Evolutionary conservation across 2,329 filamentous ascomycete species (phyloP).

Genomic region (Alternaria ventricosa): DNA sequence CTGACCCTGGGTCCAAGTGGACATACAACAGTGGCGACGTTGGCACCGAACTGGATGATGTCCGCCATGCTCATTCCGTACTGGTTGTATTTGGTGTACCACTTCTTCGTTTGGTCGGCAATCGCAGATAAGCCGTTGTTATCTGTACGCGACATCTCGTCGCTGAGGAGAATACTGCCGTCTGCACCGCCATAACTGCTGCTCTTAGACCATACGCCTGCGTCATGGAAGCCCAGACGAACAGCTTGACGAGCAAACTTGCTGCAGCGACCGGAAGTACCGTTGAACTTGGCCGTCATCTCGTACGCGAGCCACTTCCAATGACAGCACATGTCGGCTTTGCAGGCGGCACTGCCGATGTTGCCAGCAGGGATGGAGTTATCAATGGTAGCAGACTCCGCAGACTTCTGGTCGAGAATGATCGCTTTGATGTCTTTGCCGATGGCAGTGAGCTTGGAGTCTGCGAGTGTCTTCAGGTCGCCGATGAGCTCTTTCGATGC

Average conservation of each 20-base stretch:
- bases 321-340: constrained; percentile 43
- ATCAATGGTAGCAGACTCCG: constrained; percentile 29
- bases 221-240: constrained; percentile 45
- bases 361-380: constrained; percentile 33
- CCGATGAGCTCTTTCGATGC: constrained; percentile 44
- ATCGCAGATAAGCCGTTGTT: constrained; percentile 39
- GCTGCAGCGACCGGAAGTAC: constrained; percentile 42
- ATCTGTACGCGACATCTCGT: constrained; percentile 36
- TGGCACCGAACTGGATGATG: constrained; percentile 49
- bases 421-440: constrained; percentile 46
- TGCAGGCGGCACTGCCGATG: constrained; percentile 43
- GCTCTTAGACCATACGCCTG: constrained; percentile 40
- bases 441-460: constrained; percentile 39
- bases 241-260: constrained; percentile 43
- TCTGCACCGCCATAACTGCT: constrained; percentile 41
- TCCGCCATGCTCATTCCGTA: constrained; percentile 49
- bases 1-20: constrained; percentile 49
- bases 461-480: constrained; percentile 41
- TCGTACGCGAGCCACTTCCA: constrained; percentile 47
- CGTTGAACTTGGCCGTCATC: constrained; percentile 44
- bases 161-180: constrained; percentile 41
- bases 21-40: constrained; percentile 48
- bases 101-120: constrained; percentile 38
- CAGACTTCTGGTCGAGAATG: constrained; percentile 33
- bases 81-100: constrained; percentile 42